phyloP scores from a whole-genome alignment of 345 rosid genomes.

The Chamaenerion angustifolium region DNA sequence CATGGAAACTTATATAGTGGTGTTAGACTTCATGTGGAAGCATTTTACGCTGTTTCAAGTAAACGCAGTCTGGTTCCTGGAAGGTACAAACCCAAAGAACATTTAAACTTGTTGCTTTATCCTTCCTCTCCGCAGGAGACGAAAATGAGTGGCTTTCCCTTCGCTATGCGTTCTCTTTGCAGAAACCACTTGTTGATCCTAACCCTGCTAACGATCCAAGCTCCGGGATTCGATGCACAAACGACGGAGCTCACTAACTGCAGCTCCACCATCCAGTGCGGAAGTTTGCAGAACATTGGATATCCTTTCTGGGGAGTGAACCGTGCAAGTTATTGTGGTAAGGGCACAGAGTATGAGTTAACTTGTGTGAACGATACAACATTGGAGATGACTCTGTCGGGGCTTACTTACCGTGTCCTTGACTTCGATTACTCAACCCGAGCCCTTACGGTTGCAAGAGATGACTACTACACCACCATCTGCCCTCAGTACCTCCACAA shows the following conservation, averaged over 20 bases:
- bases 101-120: too few species aligned
- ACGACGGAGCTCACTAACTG: background rate
- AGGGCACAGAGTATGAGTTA: conserved; percentile 5
- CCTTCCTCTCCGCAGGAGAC: too few species aligned
- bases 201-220: conserved; percentile 3
- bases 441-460: conserved; percentile 10
- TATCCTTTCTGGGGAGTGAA: conserved; percentile 25
- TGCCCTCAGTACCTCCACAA: conserved; percentile 1
- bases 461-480: conserved; percentile 1
- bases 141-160: too few species aligned
- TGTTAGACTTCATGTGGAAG: too few species aligned
- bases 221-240: background rate
- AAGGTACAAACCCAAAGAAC: too few species aligned
- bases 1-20: too few species aligned
- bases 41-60: too few species aligned
- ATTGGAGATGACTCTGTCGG: conserved; percentile 12
- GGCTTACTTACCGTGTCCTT: conserved; percentile 15
- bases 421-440: background rate
- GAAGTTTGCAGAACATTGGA: conserved; percentile 2
- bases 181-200: background rate
- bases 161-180: too few species aligned
- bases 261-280: conserved; percentile 5
- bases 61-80: too few species aligned
- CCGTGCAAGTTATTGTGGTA: conserved; percentile 15
- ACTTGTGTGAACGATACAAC: conserved; percentile 8